Evolutionary conservation across 2,329 filamentous ascomycete species (phyloP).

Genomic region (Colletotrichum liriopes): DNA sequence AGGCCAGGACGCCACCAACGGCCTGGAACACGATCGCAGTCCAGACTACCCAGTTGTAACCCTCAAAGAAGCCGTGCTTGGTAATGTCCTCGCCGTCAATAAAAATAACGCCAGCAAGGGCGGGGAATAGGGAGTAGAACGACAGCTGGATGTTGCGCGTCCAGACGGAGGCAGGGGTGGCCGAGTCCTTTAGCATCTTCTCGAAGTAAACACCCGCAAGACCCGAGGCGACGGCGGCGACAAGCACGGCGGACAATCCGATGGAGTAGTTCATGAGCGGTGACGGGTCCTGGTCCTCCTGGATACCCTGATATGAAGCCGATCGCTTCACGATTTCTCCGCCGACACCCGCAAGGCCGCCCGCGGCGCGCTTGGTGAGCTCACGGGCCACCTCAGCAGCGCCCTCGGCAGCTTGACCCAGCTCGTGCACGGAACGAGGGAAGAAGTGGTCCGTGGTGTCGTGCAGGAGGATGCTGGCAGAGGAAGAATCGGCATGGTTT

Average conservation of each 20-base stretch:
- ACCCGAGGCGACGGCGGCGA: constrained; percentile 85
- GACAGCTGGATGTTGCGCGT: constrained; percentile 95
- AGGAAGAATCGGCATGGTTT: constrained; percentile 64
- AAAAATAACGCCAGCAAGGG: constrained; percentile 87
- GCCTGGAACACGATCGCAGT: constrained; percentile 87
- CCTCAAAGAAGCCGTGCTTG: constrained; percentile 91
- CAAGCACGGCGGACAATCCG: constrained; percentile 83
- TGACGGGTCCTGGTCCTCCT: constrained; percentile 70
- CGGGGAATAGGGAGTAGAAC: constrained; percentile 93
- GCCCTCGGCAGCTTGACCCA: constrained; percentile 69
- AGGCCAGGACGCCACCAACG: constrained; percentile 82
- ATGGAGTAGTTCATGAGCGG: constrained; percentile 82
- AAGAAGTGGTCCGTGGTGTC: constrained; percentile 79
- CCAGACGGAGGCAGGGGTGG: constrained; percentile 81
- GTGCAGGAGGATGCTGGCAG: constrained; percentile 73
- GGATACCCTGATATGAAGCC: constrained; percentile 92
- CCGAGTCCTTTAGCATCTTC: constrained; percentile 91
- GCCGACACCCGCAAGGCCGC: constrained; percentile 50
- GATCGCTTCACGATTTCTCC: constrained; percentile 71
- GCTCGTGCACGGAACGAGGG: constrained; percentile 83
- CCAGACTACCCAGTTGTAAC: constrained; percentile 96
- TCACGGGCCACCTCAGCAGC: constrained; percentile 65
- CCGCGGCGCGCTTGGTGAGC: constrained; percentile 64
- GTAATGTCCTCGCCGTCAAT: constrained; percentile 89
- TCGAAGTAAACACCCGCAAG: constrained; percentile 91